These are phyloP conservation scores for Anthoceros angustus DNA, from an alignment of 225 moss, liverwort and hornwort genomes.

Conservation along the genomic window DNA sequence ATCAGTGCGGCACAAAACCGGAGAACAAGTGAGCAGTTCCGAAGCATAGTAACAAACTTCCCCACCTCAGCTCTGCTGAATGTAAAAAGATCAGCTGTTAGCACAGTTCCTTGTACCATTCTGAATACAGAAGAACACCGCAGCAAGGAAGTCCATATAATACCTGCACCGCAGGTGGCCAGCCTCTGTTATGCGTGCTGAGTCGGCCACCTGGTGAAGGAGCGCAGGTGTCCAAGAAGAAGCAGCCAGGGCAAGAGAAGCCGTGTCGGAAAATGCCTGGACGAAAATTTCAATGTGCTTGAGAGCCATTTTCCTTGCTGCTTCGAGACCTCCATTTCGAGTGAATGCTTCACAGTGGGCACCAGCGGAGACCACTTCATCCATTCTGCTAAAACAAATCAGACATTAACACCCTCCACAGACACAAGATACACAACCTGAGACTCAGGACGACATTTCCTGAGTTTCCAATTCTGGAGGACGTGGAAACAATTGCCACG, in stretches of 20 bases:
- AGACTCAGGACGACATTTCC: background rate
- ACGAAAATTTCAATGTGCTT: slow-evolving; percentile 77
- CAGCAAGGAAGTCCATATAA: background rate
- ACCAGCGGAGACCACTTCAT: slow-evolving; percentile 46
- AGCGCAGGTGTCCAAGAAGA: slow-evolving; percentile 63
- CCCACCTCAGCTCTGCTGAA: slow-evolving; percentile 89
- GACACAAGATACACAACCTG: background rate
- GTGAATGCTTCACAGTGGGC: slow-evolving; percentile 35
- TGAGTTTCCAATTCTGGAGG: too few species aligned
- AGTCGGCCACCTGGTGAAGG: slow-evolving; percentile 49
- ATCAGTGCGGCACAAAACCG: slow-evolving; percentile 88
- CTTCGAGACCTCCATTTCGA: slow-evolving; percentile 39
- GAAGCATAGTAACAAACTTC: slow-evolving; percentile 80
- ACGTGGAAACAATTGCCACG: background rate
- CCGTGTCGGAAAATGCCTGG: slow-evolving; percentile 62
- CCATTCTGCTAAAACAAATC: slow-evolving; percentile 40
- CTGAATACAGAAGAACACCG: background rate
- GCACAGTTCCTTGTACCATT: background rate
- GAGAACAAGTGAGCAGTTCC: slow-evolving; percentile 53
- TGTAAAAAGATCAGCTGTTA: background rate
- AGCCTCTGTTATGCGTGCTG: slow-evolving; percentile 78
- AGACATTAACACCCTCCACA: slow-evolving; percentile 6
- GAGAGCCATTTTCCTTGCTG: slow-evolving; percentile 55
- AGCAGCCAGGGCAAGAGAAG: slow-evolving; percentile 50
- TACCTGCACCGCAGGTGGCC: slow-evolving; percentile 95